Percentiles rank a stretch among this genome's conserved stretches.
Conservation (phyloP, 1,139 yeast genomes). For the Blastobotrys serpentis region DNA sequence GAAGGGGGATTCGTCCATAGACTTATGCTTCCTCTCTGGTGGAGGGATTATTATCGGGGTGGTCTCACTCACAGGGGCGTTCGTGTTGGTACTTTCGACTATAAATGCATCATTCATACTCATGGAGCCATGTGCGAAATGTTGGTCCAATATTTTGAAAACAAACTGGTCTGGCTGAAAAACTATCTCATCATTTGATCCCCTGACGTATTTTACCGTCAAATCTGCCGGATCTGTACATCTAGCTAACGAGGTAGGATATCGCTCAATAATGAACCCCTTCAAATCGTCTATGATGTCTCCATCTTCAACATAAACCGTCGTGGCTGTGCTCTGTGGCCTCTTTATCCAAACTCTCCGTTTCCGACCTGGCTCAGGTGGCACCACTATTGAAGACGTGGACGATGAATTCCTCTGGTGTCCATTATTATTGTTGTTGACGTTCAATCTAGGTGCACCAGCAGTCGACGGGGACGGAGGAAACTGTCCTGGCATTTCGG, state of each 20-base stretch:
- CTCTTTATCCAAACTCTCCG: constrained; percentile 65
- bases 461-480: constrained; percentile 11
- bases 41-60: neutral
- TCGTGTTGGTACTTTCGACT: constrained; percentile 33
- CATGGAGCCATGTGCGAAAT: constrained; percentile 66
- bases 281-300: constrained; percentile 78
- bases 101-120: constrained; percentile 63
- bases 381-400: constrained; percentile 8
- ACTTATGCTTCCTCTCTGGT: constrained; percentile 1
- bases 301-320: constrained; percentile 51
- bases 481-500: constrained; percentile 2
- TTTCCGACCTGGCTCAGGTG: neutral
- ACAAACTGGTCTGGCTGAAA: constrained; percentile 59
- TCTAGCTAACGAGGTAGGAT: constrained; percentile 66
- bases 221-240: constrained; percentile 70
- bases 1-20: constrained; percentile 6
- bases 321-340: constrained; percentile 62
- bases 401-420: constrained; percentile 16
- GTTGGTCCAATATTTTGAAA: constrained; percentile 56
- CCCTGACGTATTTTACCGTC: constrained; percentile 25
- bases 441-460: neutral
- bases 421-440: neutral
- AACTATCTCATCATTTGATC: constrained; percentile 13
- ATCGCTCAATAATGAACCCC: constrained; percentile 55
- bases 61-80: neutral